Percentiles rank a stretch among this genome's conserved stretches.
phyloP scores from a whole-genome alignment of 2,329 filamentous ascomycete genomes.

The Aspergillus sp. region DNA sequence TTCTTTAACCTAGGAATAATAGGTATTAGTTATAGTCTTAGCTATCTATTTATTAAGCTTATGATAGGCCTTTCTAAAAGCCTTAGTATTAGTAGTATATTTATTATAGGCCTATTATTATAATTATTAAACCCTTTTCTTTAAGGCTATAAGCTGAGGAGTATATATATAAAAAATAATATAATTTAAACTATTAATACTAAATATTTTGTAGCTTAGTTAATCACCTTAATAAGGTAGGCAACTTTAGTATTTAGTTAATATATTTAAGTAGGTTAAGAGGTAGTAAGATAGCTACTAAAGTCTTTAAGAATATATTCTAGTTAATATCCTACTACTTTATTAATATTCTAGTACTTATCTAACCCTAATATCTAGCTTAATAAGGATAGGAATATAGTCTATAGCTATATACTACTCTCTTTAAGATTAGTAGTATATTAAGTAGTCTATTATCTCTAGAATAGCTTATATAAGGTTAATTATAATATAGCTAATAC shows the following conservation, averaged over 20 bases:
- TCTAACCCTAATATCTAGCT: not conserved
- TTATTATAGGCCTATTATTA: not conserved
- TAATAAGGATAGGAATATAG: slow-evolving; percentile 2
- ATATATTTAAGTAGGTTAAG: not conserved
- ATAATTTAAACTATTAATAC: not conserved
- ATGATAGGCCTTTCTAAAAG: too few relatives aligned
- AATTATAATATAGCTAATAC: not conserved
- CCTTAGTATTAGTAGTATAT: not conserved
- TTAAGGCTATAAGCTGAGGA: not conserved
- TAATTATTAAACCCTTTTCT: not conserved
- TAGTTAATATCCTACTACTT: slow-evolving; percentile 1
- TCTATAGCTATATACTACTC: not conserved
- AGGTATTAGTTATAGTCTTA: too few relatives aligned
- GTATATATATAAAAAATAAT: not conserved
- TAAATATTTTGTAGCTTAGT: not conserved
- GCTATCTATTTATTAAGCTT: too few relatives aligned
- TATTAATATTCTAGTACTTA: not conserved
- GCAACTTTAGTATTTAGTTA: not conserved
- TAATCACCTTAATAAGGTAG: not conserved
- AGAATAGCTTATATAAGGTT: slow-evolving; percentile 1
- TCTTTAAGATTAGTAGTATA: not conserved
- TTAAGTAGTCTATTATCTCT: not conserved
- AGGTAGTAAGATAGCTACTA: not conserved
- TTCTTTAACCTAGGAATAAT: too few relatives aligned
- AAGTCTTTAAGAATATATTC: not conserved